phyloP scores from a whole-genome alignment of 306 rosid genomes.

The Rosa chinensis region DNA sequence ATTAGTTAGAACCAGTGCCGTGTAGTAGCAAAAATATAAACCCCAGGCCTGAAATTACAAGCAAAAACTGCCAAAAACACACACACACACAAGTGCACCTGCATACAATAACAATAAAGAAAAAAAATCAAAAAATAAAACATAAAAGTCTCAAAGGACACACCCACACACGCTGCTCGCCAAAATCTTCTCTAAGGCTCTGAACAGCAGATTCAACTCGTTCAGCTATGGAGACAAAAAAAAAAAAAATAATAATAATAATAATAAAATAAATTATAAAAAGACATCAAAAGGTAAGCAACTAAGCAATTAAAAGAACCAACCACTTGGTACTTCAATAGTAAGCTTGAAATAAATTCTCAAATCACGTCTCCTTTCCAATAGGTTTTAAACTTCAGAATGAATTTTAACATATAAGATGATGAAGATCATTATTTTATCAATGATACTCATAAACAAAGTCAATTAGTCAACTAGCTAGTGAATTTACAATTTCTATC shows the following conservation, averaged over 20 bases:
- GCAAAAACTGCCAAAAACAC: neutral
- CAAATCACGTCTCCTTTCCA: neutral
- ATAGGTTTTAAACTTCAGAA: neutral
- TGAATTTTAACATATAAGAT: neutral
- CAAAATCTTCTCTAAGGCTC: constrained; percentile 60
- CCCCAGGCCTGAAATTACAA: constrained; percentile 2
- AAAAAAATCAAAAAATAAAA: neutral
- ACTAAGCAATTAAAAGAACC: constrained; percentile 5
- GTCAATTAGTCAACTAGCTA: too few species aligned
- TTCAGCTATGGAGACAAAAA: constrained; percentile 44
- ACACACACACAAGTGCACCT: neutral
- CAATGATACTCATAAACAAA: too few species aligned
- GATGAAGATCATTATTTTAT: neutral
- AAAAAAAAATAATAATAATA: too few species aligned
- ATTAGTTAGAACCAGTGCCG: constrained; percentile 23
- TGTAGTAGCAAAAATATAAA: constrained; percentile 24
- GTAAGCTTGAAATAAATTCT: constrained; percentile 16
- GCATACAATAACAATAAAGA: neutral
- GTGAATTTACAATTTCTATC: too few species aligned
- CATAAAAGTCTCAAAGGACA: constrained; percentile 51
- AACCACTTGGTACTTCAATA: constrained; percentile 5
- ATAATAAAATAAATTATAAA: neutral
- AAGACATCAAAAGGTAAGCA: neutral
- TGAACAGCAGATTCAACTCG: constrained; percentile 66
- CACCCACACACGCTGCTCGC: constrained; percentile 99